A percentile compares a stretch with the other conserved stretches of the same genome.
These are phyloP conservation scores for Didymella exigua DNA, from an alignment of 2,329 filamentous ascomycete species.

Conservation along the genomic window DNA sequence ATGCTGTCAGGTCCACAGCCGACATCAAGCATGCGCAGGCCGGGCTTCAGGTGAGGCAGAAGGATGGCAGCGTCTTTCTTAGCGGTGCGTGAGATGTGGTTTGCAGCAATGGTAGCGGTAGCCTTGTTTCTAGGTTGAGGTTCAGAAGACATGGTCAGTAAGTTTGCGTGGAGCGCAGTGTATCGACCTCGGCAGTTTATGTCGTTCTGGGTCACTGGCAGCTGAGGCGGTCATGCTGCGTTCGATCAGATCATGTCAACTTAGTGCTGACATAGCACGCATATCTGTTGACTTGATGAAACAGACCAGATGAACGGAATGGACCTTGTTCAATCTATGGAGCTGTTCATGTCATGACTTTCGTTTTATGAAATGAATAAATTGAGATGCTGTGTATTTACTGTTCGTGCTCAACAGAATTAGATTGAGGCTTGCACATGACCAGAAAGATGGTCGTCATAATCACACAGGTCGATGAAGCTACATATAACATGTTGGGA, in stretches of 20 bases:
- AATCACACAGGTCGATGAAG: conserved; percentile 1
- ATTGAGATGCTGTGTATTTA: neutral
- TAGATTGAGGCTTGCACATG: neutral
- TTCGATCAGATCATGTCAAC: neutral
- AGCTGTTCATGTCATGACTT: neutral
- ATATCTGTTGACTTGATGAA: neutral
- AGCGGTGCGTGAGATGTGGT: neutral
- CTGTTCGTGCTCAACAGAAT: neutral
- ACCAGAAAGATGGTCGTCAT: neutral
- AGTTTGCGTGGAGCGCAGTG: too few species aligned
- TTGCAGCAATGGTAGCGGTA: neutral
- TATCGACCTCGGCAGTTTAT: neutral
- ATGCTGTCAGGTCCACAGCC: neutral
- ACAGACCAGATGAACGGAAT: neutral
- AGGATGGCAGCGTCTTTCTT: neutral
- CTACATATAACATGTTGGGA: conserved; percentile 13
- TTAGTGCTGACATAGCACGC: neutral
- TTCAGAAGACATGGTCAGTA: neutral
- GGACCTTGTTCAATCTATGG: neutral
- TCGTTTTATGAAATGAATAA: neutral
- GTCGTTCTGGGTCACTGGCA: neutral
- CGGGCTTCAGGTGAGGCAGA: neutral
- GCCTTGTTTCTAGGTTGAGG: neutral
- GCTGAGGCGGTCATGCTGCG: neutral
- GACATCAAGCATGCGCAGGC: neutral